A percentile compares a stretch with the other conserved stretches of the same genome.
These are phyloP conservation scores for Paecilomyces formosus DNA, from an alignment of 2,329 filamentous ascomycete genomes.

Conservation along the genomic window DNA sequence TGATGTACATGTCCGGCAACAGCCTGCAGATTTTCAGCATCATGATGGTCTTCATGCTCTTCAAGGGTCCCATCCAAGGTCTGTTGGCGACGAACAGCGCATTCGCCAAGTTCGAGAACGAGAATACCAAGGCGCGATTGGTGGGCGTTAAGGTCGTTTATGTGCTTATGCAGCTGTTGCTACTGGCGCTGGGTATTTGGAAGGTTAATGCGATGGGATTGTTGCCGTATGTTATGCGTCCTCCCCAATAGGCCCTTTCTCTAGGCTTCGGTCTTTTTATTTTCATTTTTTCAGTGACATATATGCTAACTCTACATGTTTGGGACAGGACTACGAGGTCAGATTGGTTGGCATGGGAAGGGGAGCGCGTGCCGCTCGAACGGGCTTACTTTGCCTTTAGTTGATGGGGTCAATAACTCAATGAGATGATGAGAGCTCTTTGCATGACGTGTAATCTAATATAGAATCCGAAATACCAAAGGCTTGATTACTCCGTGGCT, in stretches of 20 bases:
- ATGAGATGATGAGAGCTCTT: neutral
- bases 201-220: slow-evolving; percentile 96
- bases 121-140: slow-evolving; percentile 65
- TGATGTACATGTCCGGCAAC: slow-evolving; percentile 99
- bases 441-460: neutral
- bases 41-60: slow-evolving; percentile 99
- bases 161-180: slow-evolving; percentile 75
- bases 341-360: slow-evolving; percentile 97
- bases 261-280: neutral
- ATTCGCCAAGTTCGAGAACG: slow-evolving; percentile 87
- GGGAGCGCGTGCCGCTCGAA: slow-evolving; percentile 61
- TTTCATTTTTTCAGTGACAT: neutral
- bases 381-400: slow-evolving; percentile 54
- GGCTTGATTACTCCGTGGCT: neutral
- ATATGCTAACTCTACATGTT: slow-evolving; percentile 12
- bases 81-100: slow-evolving; percentile 74
- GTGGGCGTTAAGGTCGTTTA: slow-evolving; percentile 82
- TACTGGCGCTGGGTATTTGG: slow-evolving; percentile 82
- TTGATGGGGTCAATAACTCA: slow-evolving; percentile 11
- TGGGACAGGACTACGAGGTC: slow-evolving; percentile 73
- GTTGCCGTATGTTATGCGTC: slow-evolving; percentile 60
- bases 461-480: neutral
- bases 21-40: slow-evolving; percentile 98
- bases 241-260: neutral
- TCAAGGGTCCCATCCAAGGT: slow-evolving; percentile 90